Evolutionary conservation across 345 rosid genomes (phyloP).

Genomic region (Eucalyptus viminalis): DNA sequence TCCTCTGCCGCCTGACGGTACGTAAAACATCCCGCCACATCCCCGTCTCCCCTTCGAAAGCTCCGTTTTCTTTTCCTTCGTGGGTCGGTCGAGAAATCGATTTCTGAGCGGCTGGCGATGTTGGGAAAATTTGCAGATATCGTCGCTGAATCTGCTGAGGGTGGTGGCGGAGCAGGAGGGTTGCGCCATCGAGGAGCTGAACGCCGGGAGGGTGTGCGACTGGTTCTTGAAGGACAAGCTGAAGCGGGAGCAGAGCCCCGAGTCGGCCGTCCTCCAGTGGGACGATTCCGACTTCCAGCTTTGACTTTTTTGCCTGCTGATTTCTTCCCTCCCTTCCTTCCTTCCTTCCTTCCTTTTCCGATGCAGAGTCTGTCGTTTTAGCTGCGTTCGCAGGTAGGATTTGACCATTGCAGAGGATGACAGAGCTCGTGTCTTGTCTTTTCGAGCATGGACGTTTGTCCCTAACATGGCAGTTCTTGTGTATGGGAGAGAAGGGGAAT

Average conservation of each 20-base stretch:
- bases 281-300: slow-evolving; percentile 63
- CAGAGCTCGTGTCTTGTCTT: background rate
- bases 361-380: background rate
- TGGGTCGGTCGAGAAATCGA: background rate
- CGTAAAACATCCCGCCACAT: too few relatives aligned
- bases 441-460: background rate
- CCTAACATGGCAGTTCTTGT: background rate
- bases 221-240: slow-evolving; percentile 84
- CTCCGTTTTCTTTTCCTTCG: too few relatives aligned
- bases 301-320: background rate
- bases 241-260: slow-evolving; percentile 56
- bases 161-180: slow-evolving; percentile 80
- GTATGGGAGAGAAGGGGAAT: background rate
- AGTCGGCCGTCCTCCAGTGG: slow-evolving; percentile 88
- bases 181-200: slow-evolving; percentile 71
- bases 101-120: background rate
- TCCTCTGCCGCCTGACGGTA: slow-evolving; percentile 87
- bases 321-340: too few relatives aligned
- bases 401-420: background rate
- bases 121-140: slow-evolving; percentile 33
- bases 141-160: slow-evolving; percentile 69
- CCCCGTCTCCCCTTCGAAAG: too few relatives aligned
- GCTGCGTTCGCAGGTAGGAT: background rate
- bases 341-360: background rate
- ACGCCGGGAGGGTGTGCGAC: slow-evolving; percentile 76